Percentiles rank a stretch among this genome's conserved stretches.
Conservation (phyloP, 1,284 basidiomycete genomes). For the Malassezia equina region DNA sequence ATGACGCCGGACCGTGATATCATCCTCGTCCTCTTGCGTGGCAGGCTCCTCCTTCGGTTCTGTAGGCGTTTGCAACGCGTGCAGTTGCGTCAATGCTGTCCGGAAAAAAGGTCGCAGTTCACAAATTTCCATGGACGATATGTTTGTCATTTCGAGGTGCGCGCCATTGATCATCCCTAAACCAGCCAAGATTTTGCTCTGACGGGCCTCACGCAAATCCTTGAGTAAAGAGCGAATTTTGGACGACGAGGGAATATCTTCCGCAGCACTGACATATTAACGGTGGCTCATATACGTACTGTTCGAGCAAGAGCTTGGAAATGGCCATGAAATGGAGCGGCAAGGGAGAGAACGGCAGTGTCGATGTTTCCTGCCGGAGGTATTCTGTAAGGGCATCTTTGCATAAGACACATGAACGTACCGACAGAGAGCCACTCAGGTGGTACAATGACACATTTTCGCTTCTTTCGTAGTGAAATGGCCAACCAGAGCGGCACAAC, state of each 20-base stretch:
- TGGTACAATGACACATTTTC: slow-evolving; percentile 80
- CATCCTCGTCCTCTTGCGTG: background rate
- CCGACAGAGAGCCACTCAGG: slow-evolving; percentile 81
- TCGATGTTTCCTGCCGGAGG: slow-evolving; percentile 9
- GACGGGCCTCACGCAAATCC: slow-evolving; percentile 83
- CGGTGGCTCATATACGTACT: slow-evolving; percentile 55
- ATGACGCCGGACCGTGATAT: background rate
- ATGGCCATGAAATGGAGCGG: slow-evolving; percentile 70
- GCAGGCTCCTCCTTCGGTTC: background rate
- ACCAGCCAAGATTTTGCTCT: slow-evolving; percentile 81
- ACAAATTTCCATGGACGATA: slow-evolving; percentile 39
- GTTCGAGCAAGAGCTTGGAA: slow-evolving; percentile 75
- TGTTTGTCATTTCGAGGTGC: slow-evolving; percentile 55
- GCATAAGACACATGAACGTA: slow-evolving; percentile 42
- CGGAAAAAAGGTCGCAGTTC: slow-evolving; percentile 40
- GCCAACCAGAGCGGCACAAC: slow-evolving; percentile 90
- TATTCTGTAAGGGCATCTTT: slow-evolving; percentile 4
- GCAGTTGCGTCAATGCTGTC: slow-evolving; percentile 34
- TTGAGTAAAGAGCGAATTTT: slow-evolving; percentile 74
- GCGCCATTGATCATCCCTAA: slow-evolving; percentile 52
- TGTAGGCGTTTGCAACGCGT: slow-evolving; percentile 10
- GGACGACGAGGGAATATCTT: slow-evolving; percentile 74
- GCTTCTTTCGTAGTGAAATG: slow-evolving; percentile 78
- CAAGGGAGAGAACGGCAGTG: slow-evolving; percentile 47
- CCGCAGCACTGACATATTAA: slow-evolving; percentile 60